Base-by-base conservation (phyloP, 2,329 filamentous ascomycete species). In the Beauveria australis region DNA sequence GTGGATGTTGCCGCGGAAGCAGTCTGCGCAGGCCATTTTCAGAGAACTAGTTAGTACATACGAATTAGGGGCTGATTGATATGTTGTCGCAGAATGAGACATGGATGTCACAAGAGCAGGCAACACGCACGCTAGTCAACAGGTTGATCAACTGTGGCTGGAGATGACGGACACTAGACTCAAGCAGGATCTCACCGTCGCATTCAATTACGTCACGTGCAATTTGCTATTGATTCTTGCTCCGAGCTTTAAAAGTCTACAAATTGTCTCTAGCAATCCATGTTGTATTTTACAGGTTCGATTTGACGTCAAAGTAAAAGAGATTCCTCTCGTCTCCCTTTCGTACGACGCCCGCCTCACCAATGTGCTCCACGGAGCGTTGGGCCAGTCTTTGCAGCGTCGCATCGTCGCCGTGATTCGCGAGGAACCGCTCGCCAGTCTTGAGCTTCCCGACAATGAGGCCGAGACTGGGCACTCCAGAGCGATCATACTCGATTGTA, bases 1-100 rank as follows among this genome's bases (percentile, higher is more conserved):
- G 65, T 80, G 77, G 44, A 79, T 66, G 43, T 68, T 68, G 63
- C 81, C 81, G n/a, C 67, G 67, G 68, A 80, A 81, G 64, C 80
- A 82, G 59, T 72, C 71, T 7, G 72, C 66, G 58, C 73, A 76
- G 5, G 72, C 71, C 74, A 75, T 74, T 28, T 49, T 47, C 3
- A 19, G 6, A 24, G 5, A 2, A n/a, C 10, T 37, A 7, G 22
- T 9, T 24, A 24, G 24, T 24, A 24, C 24, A 24, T 24, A 24
- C 24, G 5, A 4, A 24, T 24, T 24, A 24, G 24, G 24, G 28
- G 28, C 28, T 30, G 8, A 30, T 30, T 30, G 28, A 30, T 30
- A 30, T 30, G 6, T 30, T 9, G 43, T 41, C 41, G 37, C n/a
- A 24, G 53, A 41, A 55, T 46, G 41, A 30, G 24, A n/a, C 9